Evolutionary conservation across 2,329 filamentous ascomycete species (phyloP), one percentile per base, ranked within the genome.

Genomic region (Colletotrichum truncatum): DNA sequence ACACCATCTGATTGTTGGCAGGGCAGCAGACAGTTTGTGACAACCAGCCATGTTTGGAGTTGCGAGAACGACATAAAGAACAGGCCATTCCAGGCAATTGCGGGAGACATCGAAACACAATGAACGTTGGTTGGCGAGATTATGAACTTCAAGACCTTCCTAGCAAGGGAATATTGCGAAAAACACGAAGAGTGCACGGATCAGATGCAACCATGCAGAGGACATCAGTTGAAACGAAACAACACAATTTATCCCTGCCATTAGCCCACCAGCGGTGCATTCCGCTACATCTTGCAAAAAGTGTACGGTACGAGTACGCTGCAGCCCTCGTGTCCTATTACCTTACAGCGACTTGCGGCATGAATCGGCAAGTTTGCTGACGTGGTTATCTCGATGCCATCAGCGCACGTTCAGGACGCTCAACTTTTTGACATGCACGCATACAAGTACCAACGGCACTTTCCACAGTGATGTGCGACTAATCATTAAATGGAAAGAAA

Each of bases 191-290:
- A 30, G 45, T n/a, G 62, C 57, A 65, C 49, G 49, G 49, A 43
- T 62, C 41, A 25, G 32, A 54, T 49, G 61, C 49, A 23, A 43
- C 34, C 49, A 62, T 36, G 62, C 57, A 34, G 36, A 43, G 21
- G 23, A 55, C 57, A 49, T 62, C 34, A 51, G 62, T 39, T 34
- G 62, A 65, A 65, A 65, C 62, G 57, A 51, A 65, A 62, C 48
- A 51, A 23, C 26, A 41, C 34, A 21, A 18, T 18, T 28, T 12
- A 62, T 38, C 57, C 57, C 30, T 25, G 23, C n/a, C 23, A 30
- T 21, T 18, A 23, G 49, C 6, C 23, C 45, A 8, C 52, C 34
- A 18, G 52, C 28, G 30, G 36, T 14, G n/a, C 32, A n/a, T 25
- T 41, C 56, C 51, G 49, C 56, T 32, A 46, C 26, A 18, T 23